Conservation (phyloP, 805 yeast species). For the Cephaloascus fragrans region DNA sequence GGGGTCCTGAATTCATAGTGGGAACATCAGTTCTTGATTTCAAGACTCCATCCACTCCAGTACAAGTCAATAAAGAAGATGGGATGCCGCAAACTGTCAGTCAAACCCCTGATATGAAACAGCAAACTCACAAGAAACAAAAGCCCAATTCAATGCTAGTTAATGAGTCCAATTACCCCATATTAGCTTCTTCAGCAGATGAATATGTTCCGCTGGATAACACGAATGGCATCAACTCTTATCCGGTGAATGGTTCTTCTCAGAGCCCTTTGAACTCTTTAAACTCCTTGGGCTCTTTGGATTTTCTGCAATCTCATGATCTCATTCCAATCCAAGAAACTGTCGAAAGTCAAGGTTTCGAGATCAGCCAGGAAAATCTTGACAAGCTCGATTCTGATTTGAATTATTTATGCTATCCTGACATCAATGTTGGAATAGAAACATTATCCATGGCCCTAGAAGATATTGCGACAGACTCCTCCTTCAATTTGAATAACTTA, state of each 20-base stretch:
- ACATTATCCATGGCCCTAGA: slow-evolving; percentile 15
- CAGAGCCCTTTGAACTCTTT: no score
- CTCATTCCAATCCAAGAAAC: neutral
- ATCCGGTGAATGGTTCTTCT: neutral
- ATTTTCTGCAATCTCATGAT: no score
- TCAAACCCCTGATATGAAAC: no score
- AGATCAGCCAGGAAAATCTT: no score
- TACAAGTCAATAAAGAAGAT: neutral
- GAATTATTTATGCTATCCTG: slow-evolving; percentile 8
- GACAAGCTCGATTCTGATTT: no score
- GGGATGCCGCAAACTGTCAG: neutral
- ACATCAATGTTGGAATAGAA: slow-evolving; percentile 16
- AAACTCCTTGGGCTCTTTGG: no score
- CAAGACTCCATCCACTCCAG: neutral
- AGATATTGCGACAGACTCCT: slow-evolving; percentile 15
- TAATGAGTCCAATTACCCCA: no score
- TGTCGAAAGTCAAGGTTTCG: neutral
- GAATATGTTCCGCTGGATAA: neutral
- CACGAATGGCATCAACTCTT: neutral
- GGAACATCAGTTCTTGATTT: neutral
- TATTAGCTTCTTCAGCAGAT: neutral
- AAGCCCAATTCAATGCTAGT: no score
- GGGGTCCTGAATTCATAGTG: neutral
- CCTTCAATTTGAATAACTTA: slow-evolving; percentile 15
- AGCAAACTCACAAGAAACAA: no score